Evolutionary conservation across 176 grass and related monocot species (phyloP), one percentile per base, ranked within the genome.

Genomic region (Cenchrus purpureus): DNA sequence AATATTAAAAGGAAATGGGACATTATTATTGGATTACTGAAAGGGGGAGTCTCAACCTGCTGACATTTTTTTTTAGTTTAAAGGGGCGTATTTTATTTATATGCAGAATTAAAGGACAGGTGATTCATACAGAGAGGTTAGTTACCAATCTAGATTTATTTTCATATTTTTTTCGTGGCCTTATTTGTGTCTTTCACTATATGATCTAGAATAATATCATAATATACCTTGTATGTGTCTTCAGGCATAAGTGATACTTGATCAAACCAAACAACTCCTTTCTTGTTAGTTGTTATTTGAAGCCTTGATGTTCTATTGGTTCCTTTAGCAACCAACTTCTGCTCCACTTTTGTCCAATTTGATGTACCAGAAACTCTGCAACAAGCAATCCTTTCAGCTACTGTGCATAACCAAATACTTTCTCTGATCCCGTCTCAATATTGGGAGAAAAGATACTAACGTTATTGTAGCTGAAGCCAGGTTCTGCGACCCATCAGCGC

Each of bases 201-300:
- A 77, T 14, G 37, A 57, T 85, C 3, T 8, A 77, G 17, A 82
- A 43, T n/a, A 66, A 28, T 12, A 32, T 8, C 40, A 81, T 61
- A 63, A 58, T 72, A 43, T 84, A 92, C 90, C 90, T 88, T 92
- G 50, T 86, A 92, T 65, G 90, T 92, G 83, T 92, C 90, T 81
- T 57, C 80, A 74, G 90, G 82, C 90, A 92, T 92, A 32, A 92
- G 77, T 13, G 86, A 92, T 52, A 92, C 90, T 89, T 92, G 90
- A 74, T 92, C 90, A 82, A 92, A 60, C 90, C 90, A 92, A 17
- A 92, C 68, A 78, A 88, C 79, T 52, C 82, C 86, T 49, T 78
- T 92, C 82, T 89, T 89, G 58, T 60, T 79, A 83, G 84, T 79
- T 90, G 73, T 87, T 73, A 90, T 65, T 69, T 90, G 55, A 86